These are phyloP conservation scores for Clavaria fumosa DNA, from an alignment of 768 basidiomycete genomes.

Conservation along the genomic window DNA sequence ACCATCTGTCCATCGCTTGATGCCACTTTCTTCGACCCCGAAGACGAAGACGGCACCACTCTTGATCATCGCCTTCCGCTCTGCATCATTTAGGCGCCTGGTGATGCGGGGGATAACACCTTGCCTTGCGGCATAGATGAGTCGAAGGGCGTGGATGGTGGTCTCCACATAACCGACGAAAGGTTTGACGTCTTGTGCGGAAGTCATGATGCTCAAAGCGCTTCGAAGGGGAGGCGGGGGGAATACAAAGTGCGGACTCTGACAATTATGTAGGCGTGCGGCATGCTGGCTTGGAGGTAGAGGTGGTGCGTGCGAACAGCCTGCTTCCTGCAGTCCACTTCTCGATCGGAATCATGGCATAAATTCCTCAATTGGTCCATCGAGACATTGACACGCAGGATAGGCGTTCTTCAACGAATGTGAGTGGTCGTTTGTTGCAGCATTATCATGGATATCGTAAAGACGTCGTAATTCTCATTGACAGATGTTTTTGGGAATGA, in stretches of 20 bases:
- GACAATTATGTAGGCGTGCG: constrained; percentile 20
- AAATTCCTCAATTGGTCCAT: no score
- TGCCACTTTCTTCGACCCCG: constrained; percentile 77
- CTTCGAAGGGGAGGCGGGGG: constrained; percentile 16
- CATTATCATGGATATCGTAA: no score
- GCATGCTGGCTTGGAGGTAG: no score
- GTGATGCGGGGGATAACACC: constrained; percentile 72
- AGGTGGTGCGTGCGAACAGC: no score
- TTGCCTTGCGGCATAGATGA: constrained; percentile 70
- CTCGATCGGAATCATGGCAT: no score
- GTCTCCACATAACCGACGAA: constrained; percentile 73
- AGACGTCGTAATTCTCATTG: no score
- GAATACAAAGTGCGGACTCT: constrained; percentile 46
- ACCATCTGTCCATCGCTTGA: constrained; percentile 77
- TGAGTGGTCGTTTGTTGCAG: no score
- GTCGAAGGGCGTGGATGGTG: constrained; percentile 64
- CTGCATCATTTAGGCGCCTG: constrained; percentile 72
- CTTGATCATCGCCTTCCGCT: constrained; percentile 49
- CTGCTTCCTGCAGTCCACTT: no score
- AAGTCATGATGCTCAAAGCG: constrained; percentile 30
- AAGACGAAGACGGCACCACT: constrained; percentile 72
- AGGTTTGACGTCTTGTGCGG: constrained; percentile 37
- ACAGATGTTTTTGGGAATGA: no score
- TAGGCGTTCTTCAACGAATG: no score
- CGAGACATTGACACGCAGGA: no score